A percentile compares a stretch with the other conserved stretches of the same genome.
phyloP scores from a whole-genome alignment of 441 rosid species.

The Flueggea neowawraea region DNA sequence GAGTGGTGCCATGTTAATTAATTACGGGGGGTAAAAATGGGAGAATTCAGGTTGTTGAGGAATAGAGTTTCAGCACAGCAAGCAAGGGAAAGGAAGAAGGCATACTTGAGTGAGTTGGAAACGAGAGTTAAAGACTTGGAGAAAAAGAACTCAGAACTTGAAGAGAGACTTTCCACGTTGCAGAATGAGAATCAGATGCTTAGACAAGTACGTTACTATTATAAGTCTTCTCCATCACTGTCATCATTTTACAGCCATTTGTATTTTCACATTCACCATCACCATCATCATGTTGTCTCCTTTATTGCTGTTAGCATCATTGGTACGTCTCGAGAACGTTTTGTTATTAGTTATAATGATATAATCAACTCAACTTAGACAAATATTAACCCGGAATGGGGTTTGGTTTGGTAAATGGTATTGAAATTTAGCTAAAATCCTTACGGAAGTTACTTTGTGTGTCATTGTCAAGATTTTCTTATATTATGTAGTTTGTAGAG shows the following conservation, averaged over 20 bases:
- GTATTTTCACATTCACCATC: no score
- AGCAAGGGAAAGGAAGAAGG: slow-evolving; percentile 97
- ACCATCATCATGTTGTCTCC: no score
- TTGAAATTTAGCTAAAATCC: no score
- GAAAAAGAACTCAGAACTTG: slow-evolving; percentile 83
- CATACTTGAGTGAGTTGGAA: slow-evolving; percentile 75
- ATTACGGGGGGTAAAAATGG: neutral
- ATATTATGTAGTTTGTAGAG: no score
- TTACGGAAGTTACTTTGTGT: no score
- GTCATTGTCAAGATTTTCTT: no score
- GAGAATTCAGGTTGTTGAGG: slow-evolving; percentile 65
- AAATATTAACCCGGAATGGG: neutral
- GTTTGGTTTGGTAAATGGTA: neutral
- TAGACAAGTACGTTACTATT: slow-evolving; percentile 47
- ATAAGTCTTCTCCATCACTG: neutral
- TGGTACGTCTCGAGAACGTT: neutral
- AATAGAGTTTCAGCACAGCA: slow-evolving; percentile 97
- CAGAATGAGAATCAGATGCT: slow-evolving; percentile 93
- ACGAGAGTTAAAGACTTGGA: slow-evolving; percentile 69
- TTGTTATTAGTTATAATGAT: neutral
- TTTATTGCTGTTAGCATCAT: no score
- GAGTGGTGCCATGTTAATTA: no score
- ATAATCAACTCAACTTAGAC: neutral
- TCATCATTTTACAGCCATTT: neutral
- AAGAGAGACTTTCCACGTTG: slow-evolving; percentile 81